Conservation (phyloP, 768 basidiomycete genomes). For the Mycena metata region DNA sequence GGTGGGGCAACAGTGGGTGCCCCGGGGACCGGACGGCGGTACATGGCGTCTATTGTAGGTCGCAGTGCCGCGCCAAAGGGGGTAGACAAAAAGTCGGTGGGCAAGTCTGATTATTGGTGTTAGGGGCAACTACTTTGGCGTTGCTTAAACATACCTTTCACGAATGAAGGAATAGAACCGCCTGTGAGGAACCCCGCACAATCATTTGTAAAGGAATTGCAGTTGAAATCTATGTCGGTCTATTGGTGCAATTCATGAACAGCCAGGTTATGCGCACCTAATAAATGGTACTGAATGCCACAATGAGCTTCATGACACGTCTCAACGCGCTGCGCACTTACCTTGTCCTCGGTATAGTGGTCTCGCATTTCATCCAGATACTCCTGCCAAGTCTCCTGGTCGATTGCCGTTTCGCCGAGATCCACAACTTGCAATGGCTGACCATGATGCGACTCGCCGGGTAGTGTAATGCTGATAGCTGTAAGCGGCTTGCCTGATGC, state of each 20-base stretch:
- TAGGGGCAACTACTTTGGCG: not conserved
- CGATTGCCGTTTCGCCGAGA: slow-evolving; percentile 85
- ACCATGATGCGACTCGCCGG: slow-evolving; percentile 80
- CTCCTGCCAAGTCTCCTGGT: slow-evolving; percentile 88
- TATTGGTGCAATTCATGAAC: not conserved
- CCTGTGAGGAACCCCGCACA: slow-evolving; percentile 90
- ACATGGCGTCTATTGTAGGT: slow-evolving; percentile 95
- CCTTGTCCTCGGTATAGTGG: slow-evolving; percentile 92
- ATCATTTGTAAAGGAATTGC: slow-evolving; percentile 95
- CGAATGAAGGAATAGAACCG: slow-evolving; percentile 81
- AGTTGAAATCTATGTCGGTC: slow-evolving; percentile 81
- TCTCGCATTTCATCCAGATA: slow-evolving; percentile 82
- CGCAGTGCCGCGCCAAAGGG: slow-evolving; percentile 89
- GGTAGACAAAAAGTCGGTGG: slow-evolving; percentile 88
- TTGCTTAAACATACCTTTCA: slow-evolving; percentile 72
- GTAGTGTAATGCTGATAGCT: too few species aligned
- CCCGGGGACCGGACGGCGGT: slow-evolving; percentile 67
- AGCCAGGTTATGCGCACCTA: slow-evolving; percentile 63
- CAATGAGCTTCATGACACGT: not conserved
- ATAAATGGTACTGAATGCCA: slow-evolving; percentile 78
- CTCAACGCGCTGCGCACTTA: slow-evolving; percentile 48
- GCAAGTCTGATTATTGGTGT: slow-evolving; percentile 64
- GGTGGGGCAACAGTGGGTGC: slow-evolving; percentile 49
- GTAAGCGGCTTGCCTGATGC: too few species aligned
- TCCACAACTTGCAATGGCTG: slow-evolving; percentile 76